phyloP scores from a whole-genome alignment of 164 flowering plant species.

The Saururus chinensis region DNA sequence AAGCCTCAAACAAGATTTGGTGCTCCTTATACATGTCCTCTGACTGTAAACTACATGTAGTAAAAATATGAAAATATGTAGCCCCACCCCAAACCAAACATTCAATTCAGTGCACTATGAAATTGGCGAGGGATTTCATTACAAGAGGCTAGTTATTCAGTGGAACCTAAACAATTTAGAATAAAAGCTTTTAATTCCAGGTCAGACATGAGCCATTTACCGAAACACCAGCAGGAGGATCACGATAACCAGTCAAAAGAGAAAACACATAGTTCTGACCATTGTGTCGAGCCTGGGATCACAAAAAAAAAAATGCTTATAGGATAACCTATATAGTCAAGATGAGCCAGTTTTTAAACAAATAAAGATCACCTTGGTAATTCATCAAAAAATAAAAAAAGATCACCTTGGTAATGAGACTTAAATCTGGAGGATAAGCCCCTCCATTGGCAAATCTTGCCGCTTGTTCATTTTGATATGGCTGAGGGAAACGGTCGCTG shows the following conservation, averaged over 20 bases:
- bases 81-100: too few relatives aligned
- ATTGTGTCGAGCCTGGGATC: conserved; percentile 81
- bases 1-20: too few relatives aligned
- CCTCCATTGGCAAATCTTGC: conserved; percentile 92
- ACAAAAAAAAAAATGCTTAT: neutral
- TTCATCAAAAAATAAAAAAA: too few relatives aligned
- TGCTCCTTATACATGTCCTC: too few relatives aligned
- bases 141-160: neutral
- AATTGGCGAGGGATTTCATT: too few relatives aligned
- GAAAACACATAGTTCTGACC: conserved; percentile 88
- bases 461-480: conserved; percentile 73
- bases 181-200: neutral
- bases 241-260: conserved; percentile 81
- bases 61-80: too few relatives aligned
- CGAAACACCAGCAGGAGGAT: conserved; percentile 85
- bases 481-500: conserved; percentile 79
- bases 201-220: conserved; percentile 20
- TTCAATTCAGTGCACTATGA: too few relatives aligned
- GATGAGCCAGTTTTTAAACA: neutral
- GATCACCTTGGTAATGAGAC: conserved; percentile 72
- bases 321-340: too few relatives aligned
- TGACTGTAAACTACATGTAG: too few relatives aligned
- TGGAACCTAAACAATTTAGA: neutral
- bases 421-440: conserved; percentile 85
- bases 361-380: neutral